phyloP scores from a whole-genome alignment of 2,329 filamentous ascomycete genomes.

The Byssothecium circinans region DNA sequence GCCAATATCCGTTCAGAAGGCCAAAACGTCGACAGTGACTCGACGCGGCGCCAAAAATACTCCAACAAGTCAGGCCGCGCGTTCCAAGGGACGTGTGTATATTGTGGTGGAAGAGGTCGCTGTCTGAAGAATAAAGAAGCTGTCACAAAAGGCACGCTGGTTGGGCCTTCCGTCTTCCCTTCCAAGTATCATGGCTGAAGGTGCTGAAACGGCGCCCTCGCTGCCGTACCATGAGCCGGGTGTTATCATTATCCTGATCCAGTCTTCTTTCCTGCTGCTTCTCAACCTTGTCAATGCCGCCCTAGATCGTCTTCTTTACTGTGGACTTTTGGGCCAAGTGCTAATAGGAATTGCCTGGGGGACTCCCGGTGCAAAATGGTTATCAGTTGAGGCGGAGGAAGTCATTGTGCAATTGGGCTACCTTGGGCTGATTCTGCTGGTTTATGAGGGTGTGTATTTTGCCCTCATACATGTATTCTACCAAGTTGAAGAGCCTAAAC shows the following conservation, averaged over 20 bases:
- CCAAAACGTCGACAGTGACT: background rate
- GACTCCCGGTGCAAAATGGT: slow-evolving; percentile 64
- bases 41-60: no score
- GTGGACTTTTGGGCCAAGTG: slow-evolving; percentile 72
- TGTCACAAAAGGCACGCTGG: no score
- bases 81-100: no score
- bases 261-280: slow-evolving; percentile 63
- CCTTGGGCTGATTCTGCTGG: slow-evolving; percentile 69
- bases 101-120: no score
- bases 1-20: background rate
- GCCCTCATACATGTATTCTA: no score
- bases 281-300: slow-evolving; percentile 61
- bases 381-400: slow-evolving; percentile 56
- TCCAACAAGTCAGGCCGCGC: no score
- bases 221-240: slow-evolving; percentile 65
- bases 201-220: slow-evolving; percentile 23
- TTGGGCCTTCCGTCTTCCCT: slow-evolving; percentile 2
- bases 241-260: slow-evolving; percentile 61
- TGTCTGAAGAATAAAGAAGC: no score
- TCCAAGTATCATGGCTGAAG: slow-evolving; percentile 27
- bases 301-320: slow-evolving; percentile 65
- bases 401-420: slow-evolving; percentile 69
- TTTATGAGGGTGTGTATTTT: slow-evolving; percentile 62
- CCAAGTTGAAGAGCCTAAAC: no score
- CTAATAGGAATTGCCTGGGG: slow-evolving; percentile 72